phyloP scores from a whole-genome alignment of 306 rosid species.

The Pterocarpus santalinus region DNA sequence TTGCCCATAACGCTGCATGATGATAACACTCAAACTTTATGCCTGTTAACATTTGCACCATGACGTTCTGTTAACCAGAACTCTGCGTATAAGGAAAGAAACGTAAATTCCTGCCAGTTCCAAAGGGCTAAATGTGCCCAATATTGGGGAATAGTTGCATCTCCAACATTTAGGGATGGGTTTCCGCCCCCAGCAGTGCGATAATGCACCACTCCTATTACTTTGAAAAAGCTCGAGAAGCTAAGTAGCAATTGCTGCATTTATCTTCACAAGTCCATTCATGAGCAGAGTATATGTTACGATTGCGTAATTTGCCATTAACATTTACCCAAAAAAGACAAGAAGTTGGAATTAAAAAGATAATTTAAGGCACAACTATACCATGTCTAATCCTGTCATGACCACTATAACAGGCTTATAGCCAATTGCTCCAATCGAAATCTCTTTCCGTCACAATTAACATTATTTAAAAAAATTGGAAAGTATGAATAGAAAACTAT shows the following conservation, averaged over 20 bases:
- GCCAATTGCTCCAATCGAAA: slow-evolving; percentile 18
- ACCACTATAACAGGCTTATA: slow-evolving; percentile 10
- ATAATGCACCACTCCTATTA: slow-evolving; percentile 61
- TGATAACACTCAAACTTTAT: not conserved
- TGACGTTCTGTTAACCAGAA: not conserved
- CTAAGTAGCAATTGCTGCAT: slow-evolving; percentile 55
- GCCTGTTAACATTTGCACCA: too few species aligned
- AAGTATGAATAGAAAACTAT: not conserved
- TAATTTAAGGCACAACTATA: not conserved
- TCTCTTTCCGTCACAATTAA: not conserved
- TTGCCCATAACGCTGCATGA: slow-evolving; percentile 52
- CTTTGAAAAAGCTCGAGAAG: slow-evolving; percentile 1
- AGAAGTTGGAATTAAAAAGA: too few species aligned
- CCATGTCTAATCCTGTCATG: slow-evolving; percentile 51
- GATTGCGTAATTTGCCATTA: not conserved
- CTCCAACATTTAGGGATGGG: slow-evolving; percentile 52
- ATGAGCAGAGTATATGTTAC: not conserved
- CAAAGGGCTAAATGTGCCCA: slow-evolving; percentile 58
- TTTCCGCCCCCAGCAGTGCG: slow-evolving; percentile 63
- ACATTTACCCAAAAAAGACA: not conserved
- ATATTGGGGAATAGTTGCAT: slow-evolving; percentile 53
- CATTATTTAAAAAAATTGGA: not conserved
- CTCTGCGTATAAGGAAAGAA: not conserved
- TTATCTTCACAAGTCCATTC: slow-evolving; percentile 35
- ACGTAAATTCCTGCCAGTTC: slow-evolving; percentile 56